Evolutionary conservation across 306 rosid genomes (phyloP), one percentile per base, ranked within the genome.

Genomic region (Cicer arietinum): DNA sequence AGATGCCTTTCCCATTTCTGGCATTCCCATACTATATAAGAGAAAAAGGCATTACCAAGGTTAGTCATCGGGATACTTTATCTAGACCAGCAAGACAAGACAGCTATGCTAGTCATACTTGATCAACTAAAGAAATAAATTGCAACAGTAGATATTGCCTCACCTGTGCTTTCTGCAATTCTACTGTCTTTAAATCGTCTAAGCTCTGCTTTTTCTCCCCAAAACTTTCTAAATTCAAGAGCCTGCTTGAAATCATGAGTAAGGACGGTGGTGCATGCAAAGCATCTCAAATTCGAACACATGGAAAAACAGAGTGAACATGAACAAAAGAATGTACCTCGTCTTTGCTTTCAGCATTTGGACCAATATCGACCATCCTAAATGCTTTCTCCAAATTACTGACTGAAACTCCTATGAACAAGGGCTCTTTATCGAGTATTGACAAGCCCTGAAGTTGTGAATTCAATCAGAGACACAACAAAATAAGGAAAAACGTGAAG

Each of bases 81-180:
- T 46, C 57, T 50, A 6, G 11, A 42, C 54, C 46, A 62, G 59
- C 65, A 77, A 30, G 20, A 35, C 68, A 62, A 79, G 37, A 63
- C 57, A 42, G 45, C 10, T 52, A 70, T 20, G 25, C 13, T 45
- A 62, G 48, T 53, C 66, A 80, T 17, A 54, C 66, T 43, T 69
- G 67, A 80, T 68, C 25, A 74, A 54, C 68, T 43, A 80, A 67
- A 60, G 51, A 77, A 53, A 53, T 3, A 6, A 69, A 81, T 20
- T 16, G 57, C 30, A 67, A 52, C 43, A 46, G 35, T 43, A 71
- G 44, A 81, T 14, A 30, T 30, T 3, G 46, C 47, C 79, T 74
- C 59, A 92, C 99, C 95, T 81, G 89, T 84, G 88, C 99, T 94
- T 85, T 94, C 99, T 16, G 99, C 93, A 85, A 92, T 92, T 85